Evolutionary conservation across 2,329 filamentous ascomycete genomes (phyloP).

Genomic region (Arthrobotrys sinensis): DNA sequence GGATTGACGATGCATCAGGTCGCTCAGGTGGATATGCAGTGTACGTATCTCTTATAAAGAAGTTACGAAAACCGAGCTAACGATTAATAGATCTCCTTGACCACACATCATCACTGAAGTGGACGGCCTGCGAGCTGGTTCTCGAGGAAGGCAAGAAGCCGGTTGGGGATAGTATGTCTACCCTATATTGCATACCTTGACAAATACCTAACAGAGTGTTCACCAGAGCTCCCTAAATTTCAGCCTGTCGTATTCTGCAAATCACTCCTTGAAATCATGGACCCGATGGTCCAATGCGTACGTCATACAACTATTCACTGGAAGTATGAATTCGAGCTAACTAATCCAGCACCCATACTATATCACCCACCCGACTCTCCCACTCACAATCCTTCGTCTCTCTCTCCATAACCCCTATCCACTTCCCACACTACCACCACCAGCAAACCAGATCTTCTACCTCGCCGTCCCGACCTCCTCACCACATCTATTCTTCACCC

Average conservation of each 20-base stretch:
- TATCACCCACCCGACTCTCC: conserved; percentile 73
- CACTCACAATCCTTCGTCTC: conserved; percentile 63
- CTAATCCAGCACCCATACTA: conserved; percentile 78
- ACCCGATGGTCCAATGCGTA: conserved; percentile 70
- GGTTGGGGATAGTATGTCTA: conserved; percentile 43
- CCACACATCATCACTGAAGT: conserved; percentile 76
- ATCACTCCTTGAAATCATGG: conserved; percentile 78
- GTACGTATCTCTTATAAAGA: conserved; percentile 44
- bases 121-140: conserved; percentile 75
- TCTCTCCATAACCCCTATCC: conserved; percentile 65
- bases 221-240: conserved; percentile 77
- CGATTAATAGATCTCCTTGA: conserved; percentile 73
- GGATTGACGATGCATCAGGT: conserved; percentile 78
- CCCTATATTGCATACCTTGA: conserved; percentile 65
- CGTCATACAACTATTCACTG: conserved; percentile 64
- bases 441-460: conserved; percentile 76
- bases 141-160: conserved; percentile 66
- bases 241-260: conserved; percentile 85
- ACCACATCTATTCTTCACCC: conserved; percentile 77
- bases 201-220: neutral
- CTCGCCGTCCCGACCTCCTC: conserved; percentile 86
- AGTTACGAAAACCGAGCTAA: conserved; percentile 23
- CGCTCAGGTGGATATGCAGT: conserved; percentile 78
- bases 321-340: conserved; percentile 80
- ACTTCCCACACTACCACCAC: conserved; percentile 68